Conservation (phyloP, 2,329 filamentous ascomycete species). For the Nemania sp. region DNA sequence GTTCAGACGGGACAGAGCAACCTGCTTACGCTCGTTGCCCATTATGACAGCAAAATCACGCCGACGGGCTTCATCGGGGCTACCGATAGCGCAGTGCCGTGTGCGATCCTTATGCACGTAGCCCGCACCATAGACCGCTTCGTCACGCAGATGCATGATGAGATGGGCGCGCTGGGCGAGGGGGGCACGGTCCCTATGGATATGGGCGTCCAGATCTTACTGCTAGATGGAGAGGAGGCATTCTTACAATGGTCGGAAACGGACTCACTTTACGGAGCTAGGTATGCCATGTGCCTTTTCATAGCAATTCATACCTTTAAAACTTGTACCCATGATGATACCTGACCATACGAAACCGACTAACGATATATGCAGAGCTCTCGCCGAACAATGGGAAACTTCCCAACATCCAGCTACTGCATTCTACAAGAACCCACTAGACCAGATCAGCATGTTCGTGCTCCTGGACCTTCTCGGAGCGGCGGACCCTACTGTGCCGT, state of each 20-base stretch:
- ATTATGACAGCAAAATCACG: conserved; percentile 82
- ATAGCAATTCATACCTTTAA: background rate
- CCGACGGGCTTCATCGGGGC: conserved; percentile 85
- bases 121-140: conserved; percentile 78
- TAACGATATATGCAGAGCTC: conserved; percentile 57
- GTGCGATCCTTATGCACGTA: conserved; percentile 85
- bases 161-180: conserved; percentile 70
- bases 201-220: conserved; percentile 81
- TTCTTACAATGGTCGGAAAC: conserved; percentile 77
- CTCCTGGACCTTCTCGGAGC: conserved; percentile 80
- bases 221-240: conserved; percentile 87
- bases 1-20: conserved; percentile 75
- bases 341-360: conserved; percentile 13
- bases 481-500: conserved; percentile 70
- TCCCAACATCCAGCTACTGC: conserved; percentile 74
- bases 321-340: background rate
- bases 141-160: conserved; percentile 78
- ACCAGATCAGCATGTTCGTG: conserved; percentile 80
- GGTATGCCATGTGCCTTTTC: conserved; percentile 57
- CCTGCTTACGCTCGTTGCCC: conserved; percentile 81
- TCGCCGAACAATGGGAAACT: conserved; percentile 79
- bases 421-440: conserved; percentile 75
- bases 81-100: conserved; percentile 85
- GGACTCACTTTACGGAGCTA: conserved; percentile 82
- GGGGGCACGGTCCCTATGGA: conserved; percentile 70